Evolutionary conservation across 2,329 filamentous ascomycete genomes (phyloP), one percentile per base, ranked within the genome.

Genomic region (Hirsutella thompsonii): DNA sequence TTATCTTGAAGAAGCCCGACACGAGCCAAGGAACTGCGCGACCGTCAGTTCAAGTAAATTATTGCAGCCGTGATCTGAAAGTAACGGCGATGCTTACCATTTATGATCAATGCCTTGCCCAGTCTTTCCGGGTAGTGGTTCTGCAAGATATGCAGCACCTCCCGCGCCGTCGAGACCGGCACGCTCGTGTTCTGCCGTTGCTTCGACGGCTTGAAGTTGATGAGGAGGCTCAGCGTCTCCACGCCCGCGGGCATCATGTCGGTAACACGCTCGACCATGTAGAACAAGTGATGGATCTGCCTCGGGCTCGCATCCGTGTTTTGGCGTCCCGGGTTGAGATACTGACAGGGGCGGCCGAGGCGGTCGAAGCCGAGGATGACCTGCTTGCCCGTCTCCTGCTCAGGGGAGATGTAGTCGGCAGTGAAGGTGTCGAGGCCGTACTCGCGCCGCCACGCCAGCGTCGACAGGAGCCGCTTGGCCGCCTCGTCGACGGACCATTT

Each of bases 311-410:
- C 74, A 51, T 93, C 81, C 1, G 92, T 96, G 68, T 98, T 98
- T 66, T 98, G 92, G 50, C 82, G 79, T 26, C 81, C 85, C 2
- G 92, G 92, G 57, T 83, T 82, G 44, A 98, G 74, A 63, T 95
- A 95, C 54, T 92, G 77, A 60, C 89, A 95, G 2, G 89, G 87
- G n/a, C 90, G 73, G 38, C 74, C 83, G 45, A 86, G 69, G 44
- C 81, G 84, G 65, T 98, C 92, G 62, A 79, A 98, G 34, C 92
- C 92, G 18, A 92, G 62, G 43, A 94, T 72, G 43, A 94, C 72
- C 61, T 96, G 90, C 69, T 98, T 98, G 50, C 92, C 92, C 9
- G 90, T 96, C 66, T 90, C 88, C 60, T 95, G 94, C 68, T 98
- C 92, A 11, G 84, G 79, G 1, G 83, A 87, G 54, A 96, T 90